phyloP scores from a whole-genome alignment of 371 early-diverging fungal species.

The Smittium culicis region DNA sequence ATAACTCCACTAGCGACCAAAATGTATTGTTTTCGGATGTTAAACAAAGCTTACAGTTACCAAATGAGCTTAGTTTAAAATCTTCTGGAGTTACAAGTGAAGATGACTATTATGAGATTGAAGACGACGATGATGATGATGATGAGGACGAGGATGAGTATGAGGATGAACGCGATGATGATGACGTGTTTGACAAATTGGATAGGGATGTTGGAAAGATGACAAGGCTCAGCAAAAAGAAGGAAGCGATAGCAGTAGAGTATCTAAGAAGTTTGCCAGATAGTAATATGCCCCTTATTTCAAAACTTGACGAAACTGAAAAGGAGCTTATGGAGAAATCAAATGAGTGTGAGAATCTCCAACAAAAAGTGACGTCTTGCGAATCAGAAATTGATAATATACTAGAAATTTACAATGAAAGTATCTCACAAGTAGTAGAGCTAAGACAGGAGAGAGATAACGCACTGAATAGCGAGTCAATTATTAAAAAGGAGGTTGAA shows the following conservation, averaged over 20 bases:
- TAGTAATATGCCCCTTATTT: neutral
- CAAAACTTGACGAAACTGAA: neutral
- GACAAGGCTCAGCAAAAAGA: neutral
- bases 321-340: neutral
- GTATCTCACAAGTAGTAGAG: neutral
- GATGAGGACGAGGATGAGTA: neutral
- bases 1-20: neutral
- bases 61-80: neutral
- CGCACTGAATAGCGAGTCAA: neutral
- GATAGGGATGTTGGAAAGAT: neutral
- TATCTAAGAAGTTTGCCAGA: neutral
- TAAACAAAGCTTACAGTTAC: neutral
- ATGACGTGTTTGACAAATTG: neutral
- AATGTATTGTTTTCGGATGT: neutral
- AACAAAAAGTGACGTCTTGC: neutral
- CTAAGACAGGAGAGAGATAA: neutral
- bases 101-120: neutral
- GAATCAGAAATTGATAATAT: constrained; percentile 1
- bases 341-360: neutral
- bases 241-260: neutral
- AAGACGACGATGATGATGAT: neutral
- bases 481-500: neutral
- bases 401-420: neutral
- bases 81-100: neutral
- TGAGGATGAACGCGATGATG: neutral